Evolutionary conservation across 2,329 filamentous ascomycete genomes (phyloP), one percentile per base, ranked within the genome.

Genomic region (Myriosclerotinia curreyana): DNA sequence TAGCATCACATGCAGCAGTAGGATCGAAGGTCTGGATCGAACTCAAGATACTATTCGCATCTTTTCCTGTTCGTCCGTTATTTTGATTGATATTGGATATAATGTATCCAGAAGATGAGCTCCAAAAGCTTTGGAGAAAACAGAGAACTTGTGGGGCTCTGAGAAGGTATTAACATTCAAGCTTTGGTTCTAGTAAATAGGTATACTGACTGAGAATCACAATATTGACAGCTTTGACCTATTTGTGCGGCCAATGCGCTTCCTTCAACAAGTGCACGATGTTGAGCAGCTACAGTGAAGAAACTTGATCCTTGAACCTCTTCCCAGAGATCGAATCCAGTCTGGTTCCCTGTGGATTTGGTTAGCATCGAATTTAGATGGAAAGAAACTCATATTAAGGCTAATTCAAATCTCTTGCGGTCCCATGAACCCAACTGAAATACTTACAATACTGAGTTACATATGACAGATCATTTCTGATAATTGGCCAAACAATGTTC

Each of bases 261-360:
- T 7, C 91, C 91, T 76, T 90, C 86, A 8, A 86, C 78, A 17
- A 88, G 78, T n/a, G 85, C 82, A 69, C 90, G 85, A 73, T 94
- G 86, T 66, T 90, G 85, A 49, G 83, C 82, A 3, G 86, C 84
- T 40, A 86, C 78, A 1, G 91, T 95, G 76, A 94, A 96, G 79
- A 93, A 95, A 0, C 89, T 92, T 28, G 84, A 87, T 49, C 90
- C 89, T 31, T 80, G 79, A 17, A 93, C 84, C 74, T 95, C 91
- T 74, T 95, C 91, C 91, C 91, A 95, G 3, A 96, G 81, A 74
- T 96, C 91, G 71, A 86, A 95, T 0, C 81, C 81, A 7, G 80
- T 81, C 65, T 81, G 75, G 66, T 82, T 84, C 73, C 73, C 55
- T 44, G 7, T 42, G 15, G 11, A 44, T 51, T 65, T 42, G 65